Percentiles rank a stretch among this genome's conserved stretches.
Conservation (phyloP, 2,329 filamentous ascomycete genomes). For the Colletotrichum musae region DNA sequence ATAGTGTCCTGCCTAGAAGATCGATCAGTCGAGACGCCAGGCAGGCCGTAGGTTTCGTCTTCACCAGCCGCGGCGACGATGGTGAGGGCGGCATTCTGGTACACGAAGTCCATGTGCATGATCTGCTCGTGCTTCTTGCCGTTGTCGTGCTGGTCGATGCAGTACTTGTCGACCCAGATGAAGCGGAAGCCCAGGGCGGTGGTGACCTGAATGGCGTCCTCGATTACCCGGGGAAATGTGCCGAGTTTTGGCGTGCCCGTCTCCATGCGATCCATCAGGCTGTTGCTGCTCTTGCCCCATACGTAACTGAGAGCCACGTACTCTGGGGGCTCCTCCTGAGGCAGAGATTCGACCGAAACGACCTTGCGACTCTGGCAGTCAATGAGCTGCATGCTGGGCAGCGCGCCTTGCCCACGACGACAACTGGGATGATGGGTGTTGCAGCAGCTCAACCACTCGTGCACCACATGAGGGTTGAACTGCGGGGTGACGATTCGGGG, state of each 20-base stretch:
- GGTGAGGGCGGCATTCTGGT: slow-evolving; percentile 44
- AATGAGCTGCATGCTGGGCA: slow-evolving; percentile 21
- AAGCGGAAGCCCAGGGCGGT: slow-evolving; percentile 42
- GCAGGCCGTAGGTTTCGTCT: slow-evolving; percentile 22
- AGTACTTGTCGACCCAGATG: slow-evolving; percentile 49
- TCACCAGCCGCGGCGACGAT: slow-evolving; percentile 44
- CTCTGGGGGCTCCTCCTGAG: background rate
- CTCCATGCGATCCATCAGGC: slow-evolving; percentile 7
- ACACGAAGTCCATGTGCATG: slow-evolving; percentile 46
- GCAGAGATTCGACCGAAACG: slow-evolving; percentile 13
- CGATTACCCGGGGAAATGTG: slow-evolving; percentile 6
- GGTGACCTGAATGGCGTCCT: slow-evolving; percentile 43
- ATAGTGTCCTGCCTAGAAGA: slow-evolving; percentile 1
- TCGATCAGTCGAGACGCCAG: slow-evolving; percentile 22
- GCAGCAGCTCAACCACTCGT: slow-evolving; percentile 24
- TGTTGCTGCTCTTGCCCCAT: slow-evolving; percentile 17
- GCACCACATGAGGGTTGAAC: slow-evolving; percentile 14
- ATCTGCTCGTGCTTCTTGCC: slow-evolving; percentile 44
- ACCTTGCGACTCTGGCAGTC: slow-evolving; percentile 14
- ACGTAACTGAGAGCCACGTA: slow-evolving; percentile 31
- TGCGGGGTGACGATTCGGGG: slow-evolving; percentile 13
- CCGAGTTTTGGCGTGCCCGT: slow-evolving; percentile 1
- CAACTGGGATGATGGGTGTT: slow-evolving; percentile 9
- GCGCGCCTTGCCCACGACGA: slow-evolving; percentile 11
- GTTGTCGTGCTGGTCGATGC: slow-evolving; percentile 47